Base-by-base conservation (phyloP, 1,139 yeast species). In the Hyphopichia burtonii region DNA sequence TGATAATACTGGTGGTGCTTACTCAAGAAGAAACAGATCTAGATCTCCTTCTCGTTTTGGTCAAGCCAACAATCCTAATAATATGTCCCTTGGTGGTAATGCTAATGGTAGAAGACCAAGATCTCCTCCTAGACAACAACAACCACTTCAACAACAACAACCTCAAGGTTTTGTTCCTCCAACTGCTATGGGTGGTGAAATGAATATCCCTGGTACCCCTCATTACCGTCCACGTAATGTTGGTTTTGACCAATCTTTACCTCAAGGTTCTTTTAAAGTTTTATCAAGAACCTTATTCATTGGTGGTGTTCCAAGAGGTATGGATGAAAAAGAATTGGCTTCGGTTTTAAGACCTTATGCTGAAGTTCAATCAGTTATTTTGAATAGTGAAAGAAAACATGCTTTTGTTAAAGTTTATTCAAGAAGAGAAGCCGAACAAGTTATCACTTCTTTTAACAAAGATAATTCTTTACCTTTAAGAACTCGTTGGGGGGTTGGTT, bases 401-500 rank as follows among this genome's bases (percentile, higher is more conserved):
- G 99, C 98, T 0, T 93, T 93, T 59, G 96, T 91, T 40, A 93
- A 93, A 65, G 94, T 91, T n/a, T 89, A 86, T 59, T 87, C 96
- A n/a, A 81, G 99, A 66, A 77, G 76, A 38, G 98, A 91, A 62
- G 99, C 99, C 19, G 96, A 89, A 59, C 79, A 75, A 49, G 91
- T 90, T 20, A 47, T 79, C 72, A 62, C 80, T 64, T 55, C 78
- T 54, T 65, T 83, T 75, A 72, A 71, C 56, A 71, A 71, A 52
- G 78, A 72, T 47, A 68, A 71, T 45, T 71, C 58, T 11, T 77
- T 70, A 52, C 83, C 76, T 39, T 78, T 81, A 59, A 87, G 93
- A 68, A 88, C 95, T 9, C 79, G 97, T 59, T 93, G 99, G 99
- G 99, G 98, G 52, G 98, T 93, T 50, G 99, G 99, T 2, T 93